Base-by-base conservation (phyloP, 2,329 filamentous ascomycete genomes). In the Colletotrichum cordylinicola region DNA sequence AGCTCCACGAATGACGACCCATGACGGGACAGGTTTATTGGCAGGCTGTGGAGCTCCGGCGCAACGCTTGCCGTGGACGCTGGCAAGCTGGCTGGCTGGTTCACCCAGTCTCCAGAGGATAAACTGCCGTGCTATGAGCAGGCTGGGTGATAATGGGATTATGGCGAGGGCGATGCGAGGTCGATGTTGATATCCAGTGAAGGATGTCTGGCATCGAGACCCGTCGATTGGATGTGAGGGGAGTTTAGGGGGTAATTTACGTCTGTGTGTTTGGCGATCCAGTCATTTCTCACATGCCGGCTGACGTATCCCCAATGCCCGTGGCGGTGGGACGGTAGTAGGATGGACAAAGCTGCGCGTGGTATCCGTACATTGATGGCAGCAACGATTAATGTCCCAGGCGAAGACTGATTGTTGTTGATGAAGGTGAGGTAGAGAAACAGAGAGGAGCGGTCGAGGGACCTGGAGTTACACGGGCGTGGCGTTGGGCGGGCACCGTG, bases 181-280 rank as follows among this genome's bases (percentile, higher is more conserved):
- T 39, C 61, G 72, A 75, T 72, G 31, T 52, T 67, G 69, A 43
- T 48, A 72, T 67, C 61, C 56, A 37, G 62, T 24, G 39, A 75
- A 64, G 73, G 62, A 55, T 72, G 35, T 27, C 27, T 35, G 33
- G 56, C 73, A 75, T 75, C 73, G 69, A 67, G 39, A 75, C 13
- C 43, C 55, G 35, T 35, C 69, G 43, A 68, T 72, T 75, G 69
- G 70, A 27, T 13, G 31, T 8, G n/a, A 72, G 21, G 37, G 56
- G 12, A 35, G 24, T 55, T 62, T 35, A 13, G 12, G 43, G 67
- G 55, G 24, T 16, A 33, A n/a, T n/a, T 62, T 43, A 52, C 52
- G 65, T 52, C 62, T 62, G 27, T 35, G 39, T 67, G 43, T 52
- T 61, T 39, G 61, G 48, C 15, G 55, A 39, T 55, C 55, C 39